These are phyloP conservation scores for Saccharum hybrid DNA, from an alignment of 202 grass and related monocot species.

Conservation along the genomic window DNA sequence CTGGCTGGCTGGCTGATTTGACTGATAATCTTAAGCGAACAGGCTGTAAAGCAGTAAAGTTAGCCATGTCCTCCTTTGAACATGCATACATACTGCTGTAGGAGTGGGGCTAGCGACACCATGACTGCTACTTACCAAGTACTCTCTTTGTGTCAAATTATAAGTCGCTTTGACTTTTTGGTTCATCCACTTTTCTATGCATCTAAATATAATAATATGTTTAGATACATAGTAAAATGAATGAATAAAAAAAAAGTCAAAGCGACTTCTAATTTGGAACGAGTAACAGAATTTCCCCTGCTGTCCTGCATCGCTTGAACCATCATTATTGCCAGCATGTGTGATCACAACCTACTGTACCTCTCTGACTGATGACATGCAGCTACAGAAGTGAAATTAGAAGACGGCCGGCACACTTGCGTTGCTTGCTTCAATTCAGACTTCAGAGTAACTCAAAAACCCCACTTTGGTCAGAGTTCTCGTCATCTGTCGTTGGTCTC, in stretches of 20 bases:
- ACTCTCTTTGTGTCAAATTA: too few relatives aligned
- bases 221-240: too few relatives aligned
- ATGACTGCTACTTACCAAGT: not conserved
- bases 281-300: too few relatives aligned
- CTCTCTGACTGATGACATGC: too few relatives aligned
- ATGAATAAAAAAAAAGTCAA: too few relatives aligned
- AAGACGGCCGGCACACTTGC: not conserved
- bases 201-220: too few relatives aligned
- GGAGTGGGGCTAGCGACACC: not conserved
- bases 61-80: not conserved
- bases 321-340: not conserved
- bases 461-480: not conserved
- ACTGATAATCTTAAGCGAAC: too few relatives aligned
- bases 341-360: not conserved
- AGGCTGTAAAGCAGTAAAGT: not conserved
- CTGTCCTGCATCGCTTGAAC: not conserved
- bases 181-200: too few relatives aligned
- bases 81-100: not conserved
- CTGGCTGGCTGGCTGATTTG: too few relatives aligned
- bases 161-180: too few relatives aligned
- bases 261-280: too few relatives aligned
- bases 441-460: conserved; percentile 33
- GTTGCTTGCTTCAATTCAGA: conserved; percentile 29
- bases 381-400: not conserved
- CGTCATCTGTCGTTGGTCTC: conserved; percentile 6